Percentiles rank a stretch among this genome's conserved stretches.
Conservation (phyloP, 2,329 filamentous ascomycete species). For the Penicillium psychrosexuale region DNA sequence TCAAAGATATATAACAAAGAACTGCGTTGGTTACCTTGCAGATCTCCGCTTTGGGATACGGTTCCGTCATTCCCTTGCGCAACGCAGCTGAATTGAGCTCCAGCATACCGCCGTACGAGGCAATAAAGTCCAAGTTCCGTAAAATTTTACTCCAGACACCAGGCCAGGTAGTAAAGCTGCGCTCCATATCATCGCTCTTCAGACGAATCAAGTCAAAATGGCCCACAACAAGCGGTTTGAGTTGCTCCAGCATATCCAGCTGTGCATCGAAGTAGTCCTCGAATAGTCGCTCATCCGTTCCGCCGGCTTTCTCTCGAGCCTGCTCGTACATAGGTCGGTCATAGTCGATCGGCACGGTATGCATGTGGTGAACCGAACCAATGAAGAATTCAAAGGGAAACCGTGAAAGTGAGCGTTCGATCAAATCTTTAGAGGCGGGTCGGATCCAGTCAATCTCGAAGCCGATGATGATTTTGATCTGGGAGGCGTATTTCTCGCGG, state of each 20-base stretch:
- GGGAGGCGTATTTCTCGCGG: slow-evolving; percentile 63
- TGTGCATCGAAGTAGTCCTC: slow-evolving; percentile 87
- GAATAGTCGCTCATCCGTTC: slow-evolving; percentile 70
- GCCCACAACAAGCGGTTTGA: slow-evolving; percentile 76
- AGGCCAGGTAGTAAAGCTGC: slow-evolving; percentile 57
- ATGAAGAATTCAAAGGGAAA: slow-evolving; percentile 82
- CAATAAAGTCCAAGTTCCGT: slow-evolving; percentile 71
- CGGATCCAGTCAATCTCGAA: slow-evolving; percentile 95
- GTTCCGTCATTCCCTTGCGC: slow-evolving; percentile 85
- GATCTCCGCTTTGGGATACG: slow-evolving; percentile 78
- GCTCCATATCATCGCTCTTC: slow-evolving; percentile 66
- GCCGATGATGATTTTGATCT: slow-evolving; percentile 78
- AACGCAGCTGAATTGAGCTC: slow-evolving; percentile 87
- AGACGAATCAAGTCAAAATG: slow-evolving; percentile 92
- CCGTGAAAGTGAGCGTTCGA: slow-evolving; percentile 57
- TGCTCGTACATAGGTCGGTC: slow-evolving; percentile 64
- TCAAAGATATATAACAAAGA: not conserved
- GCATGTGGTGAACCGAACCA: slow-evolving; percentile 87
- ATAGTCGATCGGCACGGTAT: slow-evolving; percentile 85
- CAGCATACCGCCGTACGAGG: slow-evolving; percentile 72
- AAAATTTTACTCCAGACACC: slow-evolving; percentile 70
- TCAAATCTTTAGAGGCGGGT: slow-evolving; percentile 58
- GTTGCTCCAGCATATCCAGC: slow-evolving; percentile 68
- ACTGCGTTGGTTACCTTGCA: slow-evolving; percentile 59
- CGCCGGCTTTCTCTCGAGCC: slow-evolving; percentile 57